A percentile compares a stretch with the other conserved stretches of the same genome.
These are phyloP conservation scores for Aspergillus campestris DNA, from an alignment of 495 filamentous ascomycete genomes.

Conservation along the genomic window DNA sequence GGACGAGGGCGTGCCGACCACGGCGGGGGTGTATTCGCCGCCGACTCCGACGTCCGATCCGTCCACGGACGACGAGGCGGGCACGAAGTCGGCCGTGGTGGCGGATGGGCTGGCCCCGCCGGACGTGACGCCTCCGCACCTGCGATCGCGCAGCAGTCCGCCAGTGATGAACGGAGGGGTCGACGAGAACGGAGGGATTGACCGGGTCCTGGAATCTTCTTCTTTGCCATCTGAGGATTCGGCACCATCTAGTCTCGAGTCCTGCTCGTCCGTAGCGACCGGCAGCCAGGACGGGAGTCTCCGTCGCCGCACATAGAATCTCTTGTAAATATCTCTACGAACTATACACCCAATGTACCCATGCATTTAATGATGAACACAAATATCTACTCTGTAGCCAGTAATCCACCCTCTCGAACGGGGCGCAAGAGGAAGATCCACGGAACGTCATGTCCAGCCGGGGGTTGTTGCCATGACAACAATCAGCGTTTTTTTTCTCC, in stretches of 20 bases:
- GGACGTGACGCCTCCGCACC: slow-evolving; percentile 15
- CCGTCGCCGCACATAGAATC: too few species aligned
- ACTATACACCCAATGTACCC: too few species aligned
- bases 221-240: too few species aligned
- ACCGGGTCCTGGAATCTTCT: background rate
- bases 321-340: too few species aligned
- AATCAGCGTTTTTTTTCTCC: slow-evolving; percentile 30
- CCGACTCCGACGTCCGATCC: slow-evolving; percentile 39
- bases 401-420: background rate
- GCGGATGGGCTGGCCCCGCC: slow-evolving; percentile 15
- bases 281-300: too few species aligned
- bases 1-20: slow-evolving; percentile 24
- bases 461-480: slow-evolving; percentile 35
- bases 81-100: slow-evolving; percentile 6
- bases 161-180: slow-evolving; percentile 24
- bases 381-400: background rate
- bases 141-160: slow-evolving; percentile 33
- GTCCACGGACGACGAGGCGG: slow-evolving; percentile 5
- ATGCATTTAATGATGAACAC: too few species aligned
- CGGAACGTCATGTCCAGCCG: too few species aligned
- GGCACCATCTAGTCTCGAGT: too few species aligned
- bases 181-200: slow-evolving; percentile 7
- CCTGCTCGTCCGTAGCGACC: too few species aligned
- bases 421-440: too few species aligned
- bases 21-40: slow-evolving; percentile 36